Conservation (phyloP, 2,329 filamentous ascomycete genomes). For the Tolypocladium album region DNA sequence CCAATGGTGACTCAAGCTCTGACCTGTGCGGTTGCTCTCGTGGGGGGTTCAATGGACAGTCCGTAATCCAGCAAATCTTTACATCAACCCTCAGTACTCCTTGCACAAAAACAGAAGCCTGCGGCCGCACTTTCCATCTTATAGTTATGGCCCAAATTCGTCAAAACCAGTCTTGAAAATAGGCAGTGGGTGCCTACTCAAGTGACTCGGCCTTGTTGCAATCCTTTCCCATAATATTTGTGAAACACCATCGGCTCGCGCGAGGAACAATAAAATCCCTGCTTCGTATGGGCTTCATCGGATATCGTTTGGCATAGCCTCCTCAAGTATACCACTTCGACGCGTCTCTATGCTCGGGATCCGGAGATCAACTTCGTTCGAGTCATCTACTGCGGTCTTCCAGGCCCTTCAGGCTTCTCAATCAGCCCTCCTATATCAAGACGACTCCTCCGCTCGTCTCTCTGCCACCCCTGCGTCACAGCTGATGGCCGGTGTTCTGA, state of each 20-base stretch:
- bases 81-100: neutral
- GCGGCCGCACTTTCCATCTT: neutral
- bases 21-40: neutral
- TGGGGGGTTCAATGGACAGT: neutral
- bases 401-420: constrained; percentile 38
- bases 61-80: neutral
- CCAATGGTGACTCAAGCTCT: neutral
- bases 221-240: neutral
- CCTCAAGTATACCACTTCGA: neutral
- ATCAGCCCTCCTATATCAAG: constrained; percentile 54
- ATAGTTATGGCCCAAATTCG: no score
- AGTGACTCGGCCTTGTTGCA: neutral
- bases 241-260: neutral
- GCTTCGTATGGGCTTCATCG: neutral
- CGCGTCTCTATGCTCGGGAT: neutral
- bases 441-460: constrained; percentile 40
- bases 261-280: neutral
- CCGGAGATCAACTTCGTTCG: neutral
- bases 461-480: constrained; percentile 20
- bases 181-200: neutral
- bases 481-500: constrained; percentile 14
- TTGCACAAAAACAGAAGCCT: neutral
- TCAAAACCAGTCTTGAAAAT: neutral
- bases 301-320: neutral
- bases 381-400: constrained; percentile 11